phyloP scores from a whole-genome alignment of 169 alveolate genomes.

The Plasmodium knowlesi region DNA sequence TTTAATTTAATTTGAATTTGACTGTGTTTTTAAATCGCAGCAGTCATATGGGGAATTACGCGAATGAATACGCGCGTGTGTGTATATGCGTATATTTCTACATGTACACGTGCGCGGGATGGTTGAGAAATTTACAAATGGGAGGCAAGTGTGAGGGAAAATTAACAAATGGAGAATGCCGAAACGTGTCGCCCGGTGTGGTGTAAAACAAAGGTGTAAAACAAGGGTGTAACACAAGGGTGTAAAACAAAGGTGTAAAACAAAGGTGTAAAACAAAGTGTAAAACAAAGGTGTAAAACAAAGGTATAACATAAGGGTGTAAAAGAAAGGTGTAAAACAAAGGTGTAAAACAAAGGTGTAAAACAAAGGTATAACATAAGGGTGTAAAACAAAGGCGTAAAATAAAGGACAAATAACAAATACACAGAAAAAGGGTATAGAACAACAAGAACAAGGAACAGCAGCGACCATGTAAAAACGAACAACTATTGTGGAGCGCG shows the following conservation, averaged over 20 bases:
- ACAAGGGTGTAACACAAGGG: background rate
- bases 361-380: background rate
- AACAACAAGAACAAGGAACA: background rate
- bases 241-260: too few species aligned
- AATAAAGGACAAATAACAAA: background rate
- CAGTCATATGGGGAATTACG: background rate
- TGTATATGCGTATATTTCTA: background rate
- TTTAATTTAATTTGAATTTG: background rate
- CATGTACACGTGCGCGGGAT: conserved; percentile 3
- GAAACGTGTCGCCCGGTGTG: background rate
- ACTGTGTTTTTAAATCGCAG: background rate
- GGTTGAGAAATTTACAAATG: background rate
- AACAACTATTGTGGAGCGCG: background rate
- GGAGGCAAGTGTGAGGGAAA: background rate
- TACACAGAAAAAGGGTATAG: background rate
- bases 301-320: background rate
- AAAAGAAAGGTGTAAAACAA: background rate
- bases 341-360: background rate
- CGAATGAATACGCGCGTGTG: background rate
- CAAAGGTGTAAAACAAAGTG: too few species aligned
- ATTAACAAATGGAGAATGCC: background rate
- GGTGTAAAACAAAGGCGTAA: background rate
- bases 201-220: background rate
- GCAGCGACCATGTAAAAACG: background rate
- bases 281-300: background rate